Evolutionary conservation across 192 early-diverging fungal genomes (phyloP), one percentile per base, ranked within the genome.

Genomic region (Rhizophagus sp.): DNA sequence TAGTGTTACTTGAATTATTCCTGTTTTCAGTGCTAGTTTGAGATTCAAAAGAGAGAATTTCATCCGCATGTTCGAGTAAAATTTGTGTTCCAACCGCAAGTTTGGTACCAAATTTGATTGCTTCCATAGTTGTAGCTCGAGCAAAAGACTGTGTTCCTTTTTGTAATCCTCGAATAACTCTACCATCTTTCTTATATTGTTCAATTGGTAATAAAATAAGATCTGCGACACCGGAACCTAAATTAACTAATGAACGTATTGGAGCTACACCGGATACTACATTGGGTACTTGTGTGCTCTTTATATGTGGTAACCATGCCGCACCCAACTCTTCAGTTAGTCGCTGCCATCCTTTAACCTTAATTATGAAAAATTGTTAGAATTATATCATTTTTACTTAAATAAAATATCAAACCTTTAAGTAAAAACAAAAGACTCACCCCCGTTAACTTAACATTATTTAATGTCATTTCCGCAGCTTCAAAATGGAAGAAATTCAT

Each of bases 401-500:
- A 11, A 68, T 34, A 68, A 33, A 11, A 24, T 34, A 1, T 19
- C 11, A 39, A 68, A 68, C 39, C 7, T 39, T 27, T 0, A 34
- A 11, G 4, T 3, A 25, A 68, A 34, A 68, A 68, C 2, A 68
- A 47, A 78, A 78, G 13, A 66, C 75, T 66, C 41, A 81, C 81
- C 7, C 97, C 97, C 2, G 90, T 89, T 34, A 97, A 85, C 76
- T 90, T 88, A 8, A 97, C 92, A 33, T 88, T 87, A 50, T 84
- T 90, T 49, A 99, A 83, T 3, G 90, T 93, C 93, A 99, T 94
- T 72, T 97, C 93, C 6, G 96, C 95, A 13, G 93, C 95, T 65
- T 98, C 96, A 73, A 99, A 83, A 44, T 92, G 95, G 87, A 98
- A 94, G 57, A 99, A 92, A 83, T 99, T 99, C 76, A 98, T 87